These are phyloP conservation scores for Picochlorum sp. DNA, from an alignment of 139 green algal genomes.

Conservation along the genomic window DNA sequence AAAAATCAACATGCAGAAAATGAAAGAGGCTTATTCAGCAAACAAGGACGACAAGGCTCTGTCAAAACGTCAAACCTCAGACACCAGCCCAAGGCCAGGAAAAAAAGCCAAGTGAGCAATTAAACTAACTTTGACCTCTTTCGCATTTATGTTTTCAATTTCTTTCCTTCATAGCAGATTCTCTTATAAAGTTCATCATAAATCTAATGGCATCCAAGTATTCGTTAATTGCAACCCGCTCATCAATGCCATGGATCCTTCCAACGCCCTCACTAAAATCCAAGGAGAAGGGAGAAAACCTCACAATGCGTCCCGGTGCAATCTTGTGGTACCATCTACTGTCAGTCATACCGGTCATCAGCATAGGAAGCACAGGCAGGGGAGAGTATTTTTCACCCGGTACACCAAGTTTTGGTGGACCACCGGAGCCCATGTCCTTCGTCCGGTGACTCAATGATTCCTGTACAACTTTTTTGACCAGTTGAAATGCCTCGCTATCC, in stretches of 20 bases:
- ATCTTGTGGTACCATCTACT: constrained; percentile 35
- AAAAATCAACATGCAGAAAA: constrained; percentile 63
- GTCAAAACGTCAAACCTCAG: no score
- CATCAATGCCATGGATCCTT: constrained; percentile 51
- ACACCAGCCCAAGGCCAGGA: no score
- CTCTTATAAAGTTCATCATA: neutral
- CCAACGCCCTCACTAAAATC: constrained; percentile 18
- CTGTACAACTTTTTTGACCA: constrained; percentile 30
- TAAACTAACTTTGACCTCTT: no score
- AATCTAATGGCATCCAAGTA: constrained; percentile 18
- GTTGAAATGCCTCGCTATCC: constrained; percentile 22
- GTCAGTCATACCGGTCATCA: constrained; percentile 40
- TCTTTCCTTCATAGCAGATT: no score
- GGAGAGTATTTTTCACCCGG: neutral
- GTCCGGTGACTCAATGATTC: constrained; percentile 17
- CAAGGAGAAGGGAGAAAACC: constrained; percentile 27
- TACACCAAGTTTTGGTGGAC: no score
- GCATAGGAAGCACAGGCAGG: constrained; percentile 29
- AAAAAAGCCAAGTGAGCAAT: no score
- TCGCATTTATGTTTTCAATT: no score
- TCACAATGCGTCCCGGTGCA: constrained; percentile 22
- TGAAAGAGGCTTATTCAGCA: constrained; percentile 44
- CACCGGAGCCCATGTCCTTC: neutral
- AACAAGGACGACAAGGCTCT: constrained; percentile 11
- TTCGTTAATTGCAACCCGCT: constrained; percentile 35